Evolutionary conservation across 106 monocot species (phyloP).

Genomic region (Vanilla planifolia): DNA sequence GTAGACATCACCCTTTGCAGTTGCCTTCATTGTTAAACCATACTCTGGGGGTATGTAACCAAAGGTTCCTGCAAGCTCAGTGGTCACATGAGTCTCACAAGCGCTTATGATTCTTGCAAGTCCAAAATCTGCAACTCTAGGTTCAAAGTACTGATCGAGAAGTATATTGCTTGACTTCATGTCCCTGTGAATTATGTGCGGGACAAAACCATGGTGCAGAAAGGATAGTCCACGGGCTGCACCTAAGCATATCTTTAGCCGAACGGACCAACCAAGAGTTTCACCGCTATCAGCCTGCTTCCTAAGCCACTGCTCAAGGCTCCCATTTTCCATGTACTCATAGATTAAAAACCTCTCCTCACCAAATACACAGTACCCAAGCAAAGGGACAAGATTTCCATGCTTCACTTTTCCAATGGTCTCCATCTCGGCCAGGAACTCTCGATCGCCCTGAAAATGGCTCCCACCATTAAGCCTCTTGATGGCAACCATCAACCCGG

Average conservation of each 20-base stretch:
- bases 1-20: conserved; percentile 48
- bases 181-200: conserved; percentile 52
- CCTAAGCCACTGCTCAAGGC: conserved; percentile 76
- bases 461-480: conserved; percentile 63
- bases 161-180: conserved; percentile 61
- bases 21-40: conserved; percentile 38
- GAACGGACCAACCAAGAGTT: conserved; percentile 56
- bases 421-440: conserved; percentile 98
- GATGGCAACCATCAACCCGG: conserved; percentile 44
- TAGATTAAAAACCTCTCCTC: conserved; percentile 90
- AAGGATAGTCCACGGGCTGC: conserved; percentile 41
- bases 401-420: conserved; percentile 92
- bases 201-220: conserved; percentile 50
- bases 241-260: conserved; percentile 71
- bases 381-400: conserved; percentile 62
- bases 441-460: conserved; percentile 69
- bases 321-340: conserved; percentile 89
- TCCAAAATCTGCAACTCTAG: conserved; percentile 44
- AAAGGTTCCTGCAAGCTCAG: conserved; percentile 49
- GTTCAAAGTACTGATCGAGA: conserved; percentile 33
- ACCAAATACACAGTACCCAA: conserved; percentile 80
- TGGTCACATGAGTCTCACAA: conserved; percentile 48
- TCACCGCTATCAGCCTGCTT: conserved; percentile 59
- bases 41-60: conserved; percentile 59
- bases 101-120: conserved; percentile 49